These are phyloP conservation scores for Ganoderma sinense DNA, from an alignment of 1,284 basidiomycete genomes.

Conservation along the genomic window DNA sequence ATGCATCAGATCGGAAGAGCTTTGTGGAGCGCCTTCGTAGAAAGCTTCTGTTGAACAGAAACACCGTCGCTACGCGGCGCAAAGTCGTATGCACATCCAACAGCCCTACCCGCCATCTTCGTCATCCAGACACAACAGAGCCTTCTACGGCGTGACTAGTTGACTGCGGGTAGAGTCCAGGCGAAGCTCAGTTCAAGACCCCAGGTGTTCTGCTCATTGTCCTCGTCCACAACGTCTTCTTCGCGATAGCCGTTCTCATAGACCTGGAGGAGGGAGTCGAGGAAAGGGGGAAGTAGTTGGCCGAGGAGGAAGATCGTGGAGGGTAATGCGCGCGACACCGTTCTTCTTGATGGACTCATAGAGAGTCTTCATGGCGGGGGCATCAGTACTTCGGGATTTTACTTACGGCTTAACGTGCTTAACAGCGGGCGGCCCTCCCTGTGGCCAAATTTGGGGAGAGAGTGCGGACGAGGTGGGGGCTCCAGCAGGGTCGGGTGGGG, in stretches of 20 bases:
- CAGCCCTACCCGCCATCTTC: constrained; percentile 55
- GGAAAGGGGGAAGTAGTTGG: constrained; percentile 82
- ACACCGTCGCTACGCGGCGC: too few relatives aligned
- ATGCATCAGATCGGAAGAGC: too few relatives aligned
- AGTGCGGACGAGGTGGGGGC: too few relatives aligned
- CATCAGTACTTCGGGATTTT: too few relatives aligned
- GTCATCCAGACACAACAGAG: constrained; percentile 79
- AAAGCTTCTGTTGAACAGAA: too few relatives aligned
- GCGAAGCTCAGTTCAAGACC: constrained; percentile 73
- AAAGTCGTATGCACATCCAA: constrained; percentile 67
- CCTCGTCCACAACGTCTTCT: constrained; percentile 52
- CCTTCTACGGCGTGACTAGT: constrained; percentile 97
- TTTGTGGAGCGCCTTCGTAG: too few relatives aligned
- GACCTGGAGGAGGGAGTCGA: constrained; percentile 71
- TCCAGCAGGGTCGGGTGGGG: too few relatives aligned
- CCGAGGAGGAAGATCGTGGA: constrained; percentile 80
- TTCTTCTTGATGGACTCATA: constrained; percentile 79
- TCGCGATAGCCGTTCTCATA: constrained; percentile 56
- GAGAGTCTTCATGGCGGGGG: constrained; percentile 73
- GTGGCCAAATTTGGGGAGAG: too few relatives aligned
- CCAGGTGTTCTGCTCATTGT: constrained; percentile 55
- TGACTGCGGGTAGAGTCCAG: constrained; percentile 73
- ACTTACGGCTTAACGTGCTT: too few relatives aligned
- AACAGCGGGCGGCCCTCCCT: too few relatives aligned
- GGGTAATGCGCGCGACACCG: constrained; percentile 75